Evolutionary conservation across 164 flowering plant genomes (phyloP).

Genomic region (Stephania cephalantha): DNA sequence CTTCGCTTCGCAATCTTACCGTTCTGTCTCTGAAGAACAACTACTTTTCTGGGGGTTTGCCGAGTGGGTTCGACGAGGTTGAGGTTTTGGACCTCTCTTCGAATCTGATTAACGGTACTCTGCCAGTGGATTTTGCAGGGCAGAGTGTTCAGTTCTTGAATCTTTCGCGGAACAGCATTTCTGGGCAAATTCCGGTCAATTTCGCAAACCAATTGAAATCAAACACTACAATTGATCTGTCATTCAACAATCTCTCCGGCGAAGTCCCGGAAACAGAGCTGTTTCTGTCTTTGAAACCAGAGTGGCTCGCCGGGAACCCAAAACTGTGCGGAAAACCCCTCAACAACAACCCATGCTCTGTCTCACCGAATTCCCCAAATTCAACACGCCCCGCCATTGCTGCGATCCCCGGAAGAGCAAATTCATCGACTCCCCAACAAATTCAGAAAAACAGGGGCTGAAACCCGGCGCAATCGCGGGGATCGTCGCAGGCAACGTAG

Average conservation of each 20-base stretch:
- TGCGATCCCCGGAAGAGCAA: slow-evolving; percentile 41
- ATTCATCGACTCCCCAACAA: slow-evolving; percentile 16
- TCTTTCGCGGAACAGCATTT: slow-evolving; percentile 54
- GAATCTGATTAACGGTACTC: slow-evolving; percentile 60
- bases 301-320: slow-evolving; percentile 47
- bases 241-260: slow-evolving; percentile 69
- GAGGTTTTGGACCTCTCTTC: slow-evolving; percentile 55
- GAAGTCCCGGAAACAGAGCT: slow-evolving; percentile 44
- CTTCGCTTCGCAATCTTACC: slow-evolving; percentile 37
- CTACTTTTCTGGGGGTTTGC: slow-evolving; percentile 48
- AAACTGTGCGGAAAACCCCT: slow-evolving; percentile 80
- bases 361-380: slow-evolving; percentile 44
- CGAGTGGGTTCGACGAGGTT: slow-evolving; percentile 34
- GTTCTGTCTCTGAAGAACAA: slow-evolving; percentile 54
- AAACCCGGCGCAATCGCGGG: slow-evolving; percentile 42
- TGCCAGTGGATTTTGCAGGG: slow-evolving; percentile 53
- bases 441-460: background rate
- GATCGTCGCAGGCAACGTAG: slow-evolving; percentile 49
- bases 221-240: slow-evolving; percentile 53
- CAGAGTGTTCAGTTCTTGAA: slow-evolving; percentile 47
- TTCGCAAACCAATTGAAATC: slow-evolving; percentile 36
- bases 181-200: slow-evolving; percentile 38
- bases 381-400: slow-evolving; percentile 61
- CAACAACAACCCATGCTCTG: slow-evolving; percentile 46
- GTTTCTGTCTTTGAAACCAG: slow-evolving; percentile 27